phyloP scores from a whole-genome alignment of 768 basidiomycete species.

The Lactarius quietus region DNA sequence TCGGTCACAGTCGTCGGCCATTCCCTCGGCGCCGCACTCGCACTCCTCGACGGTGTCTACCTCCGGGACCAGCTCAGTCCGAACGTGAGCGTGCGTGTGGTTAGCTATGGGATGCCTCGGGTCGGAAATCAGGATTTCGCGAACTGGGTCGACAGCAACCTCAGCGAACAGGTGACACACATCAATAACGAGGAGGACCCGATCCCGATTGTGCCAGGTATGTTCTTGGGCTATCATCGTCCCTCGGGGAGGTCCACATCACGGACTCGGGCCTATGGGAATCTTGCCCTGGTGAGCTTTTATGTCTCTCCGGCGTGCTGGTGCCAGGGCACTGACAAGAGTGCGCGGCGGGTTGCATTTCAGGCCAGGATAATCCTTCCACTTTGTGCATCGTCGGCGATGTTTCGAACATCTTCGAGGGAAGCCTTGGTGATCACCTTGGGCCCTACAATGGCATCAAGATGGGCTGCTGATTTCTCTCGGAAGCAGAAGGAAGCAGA shows the following conservation, averaged over 20 bases:
- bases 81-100: constrained; percentile 17
- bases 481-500: neutral
- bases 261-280: constrained; percentile 46
- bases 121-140: too few relatives aligned
- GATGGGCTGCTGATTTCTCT: constrained; percentile 22
- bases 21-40: constrained; percentile 28
- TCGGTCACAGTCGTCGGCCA: constrained; percentile 22
- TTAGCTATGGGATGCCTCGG: too few relatives aligned
- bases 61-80: constrained; percentile 27
- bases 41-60: constrained; percentile 31
- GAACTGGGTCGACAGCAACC: too few relatives aligned
- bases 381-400: constrained; percentile 41
- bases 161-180: constrained; percentile 46
- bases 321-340: neutral
- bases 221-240: constrained; percentile 43
- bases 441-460: constrained; percentile 23
- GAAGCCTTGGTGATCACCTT: constrained; percentile 28
- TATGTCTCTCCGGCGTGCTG: neutral
- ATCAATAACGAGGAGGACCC: constrained; percentile 50
- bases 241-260: constrained; percentile 41
- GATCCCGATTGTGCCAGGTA: constrained; percentile 36
- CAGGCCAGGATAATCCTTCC: constrained; percentile 60
- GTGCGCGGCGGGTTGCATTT: neutral
- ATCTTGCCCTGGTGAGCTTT: constrained; percentile 15
- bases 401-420: constrained; percentile 46